These are phyloP conservation scores for Durotheca rogersii DNA, from an alignment of 495 filamentous ascomycete genomes.

Conservation along the genomic window DNA sequence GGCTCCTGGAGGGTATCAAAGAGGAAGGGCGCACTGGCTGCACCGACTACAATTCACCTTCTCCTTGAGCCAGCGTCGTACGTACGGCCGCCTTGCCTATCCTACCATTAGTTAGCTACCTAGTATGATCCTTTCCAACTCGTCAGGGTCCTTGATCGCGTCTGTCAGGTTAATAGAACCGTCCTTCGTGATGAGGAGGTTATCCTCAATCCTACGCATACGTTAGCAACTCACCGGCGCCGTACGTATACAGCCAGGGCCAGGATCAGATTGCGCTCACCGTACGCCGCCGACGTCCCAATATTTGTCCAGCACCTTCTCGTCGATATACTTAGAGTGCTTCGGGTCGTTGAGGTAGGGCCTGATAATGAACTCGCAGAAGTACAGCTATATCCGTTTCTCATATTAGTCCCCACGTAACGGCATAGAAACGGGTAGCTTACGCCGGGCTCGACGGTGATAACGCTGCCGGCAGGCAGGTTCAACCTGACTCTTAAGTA, in stretches of 20 bases:
- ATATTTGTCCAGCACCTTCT: slow-evolving; percentile 71
- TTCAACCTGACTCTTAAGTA: slow-evolving; percentile 81
- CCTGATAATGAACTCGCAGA: slow-evolving; percentile 88
- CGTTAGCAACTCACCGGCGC: background rate
- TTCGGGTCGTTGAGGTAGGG: slow-evolving; percentile 72
- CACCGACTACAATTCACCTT: too few species aligned
- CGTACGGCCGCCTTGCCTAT: too few species aligned
- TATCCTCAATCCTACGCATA: slow-evolving; percentile 57
- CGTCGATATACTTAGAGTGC: slow-evolving; percentile 71
- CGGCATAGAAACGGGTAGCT: slow-evolving; percentile 28
- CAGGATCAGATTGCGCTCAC: slow-evolving; percentile 27
- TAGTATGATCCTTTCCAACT: slow-evolving; percentile 63
- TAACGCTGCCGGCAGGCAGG: slow-evolving; percentile 72
- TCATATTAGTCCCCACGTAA: background rate
- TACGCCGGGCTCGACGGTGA: slow-evolving; percentile 90
- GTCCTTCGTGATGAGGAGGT: slow-evolving; percentile 74
- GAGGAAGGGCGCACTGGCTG: too few species aligned
- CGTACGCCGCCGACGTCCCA: slow-evolving; percentile 89
- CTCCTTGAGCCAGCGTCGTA: too few species aligned
- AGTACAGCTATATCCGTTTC: slow-evolving; percentile 67
- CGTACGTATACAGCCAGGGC: background rate
- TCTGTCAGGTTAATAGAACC: slow-evolving; percentile 81
- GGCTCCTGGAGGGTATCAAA: too few species aligned
- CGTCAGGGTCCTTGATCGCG: slow-evolving; percentile 67
- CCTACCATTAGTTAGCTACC: too few species aligned